Evolutionary conservation across 768 basidiomycete genomes (phyloP), one percentile per base, ranked within the genome.

Genomic region (Clitopilus hobsonii): DNA sequence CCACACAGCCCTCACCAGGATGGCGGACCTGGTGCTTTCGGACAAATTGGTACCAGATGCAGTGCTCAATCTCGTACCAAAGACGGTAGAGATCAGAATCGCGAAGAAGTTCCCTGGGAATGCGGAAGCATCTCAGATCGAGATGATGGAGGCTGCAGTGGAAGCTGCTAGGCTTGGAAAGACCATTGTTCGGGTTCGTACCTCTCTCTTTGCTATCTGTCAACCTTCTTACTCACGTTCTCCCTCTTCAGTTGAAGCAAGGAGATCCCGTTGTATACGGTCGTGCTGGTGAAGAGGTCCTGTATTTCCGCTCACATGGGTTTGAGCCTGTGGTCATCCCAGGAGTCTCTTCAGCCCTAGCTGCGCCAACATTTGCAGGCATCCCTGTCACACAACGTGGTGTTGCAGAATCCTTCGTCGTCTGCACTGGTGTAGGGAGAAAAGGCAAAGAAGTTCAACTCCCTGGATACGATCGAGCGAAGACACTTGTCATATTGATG

Each of bases 31-130:
- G 23, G 91, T 98, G 10, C 82, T 99, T 11, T 91, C 94, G 13
- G 97, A 99, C 73, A 99, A 99, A 64, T 88, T 99, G 25, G 96
- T 98, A 1, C 96, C 96, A 0, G 79, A 87, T 13, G 84, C 87
- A 6, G 89, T 99, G 7, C 84, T 99, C 18, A 85, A 81, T 0
- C 76, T 98, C 24, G 91, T 98, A 52, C 96, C 95, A 0, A 67
- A 76, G 5, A 70, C 74, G 24, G 81, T 87, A 0, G 80, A 86
- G 54, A 79, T 98, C 6, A 86, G 86, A 49, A 97, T 98, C 62
- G 97, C 97, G 16, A 88, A 88, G 60, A 99, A 99, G 65, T 98
- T 96, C 72, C 97, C 97, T 0, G 97, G 97, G 0, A 98, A 98
- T 65, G 92, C 94, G 1, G 96, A 99, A 49, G 88, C 88, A 13